Percentiles rank a stretch among this genome's conserved stretches.
These are phyloP conservation scores for Scedosporium apiospermum DNA, from an alignment of 2,329 filamentous ascomycete genomes.

Conservation along the genomic window DNA sequence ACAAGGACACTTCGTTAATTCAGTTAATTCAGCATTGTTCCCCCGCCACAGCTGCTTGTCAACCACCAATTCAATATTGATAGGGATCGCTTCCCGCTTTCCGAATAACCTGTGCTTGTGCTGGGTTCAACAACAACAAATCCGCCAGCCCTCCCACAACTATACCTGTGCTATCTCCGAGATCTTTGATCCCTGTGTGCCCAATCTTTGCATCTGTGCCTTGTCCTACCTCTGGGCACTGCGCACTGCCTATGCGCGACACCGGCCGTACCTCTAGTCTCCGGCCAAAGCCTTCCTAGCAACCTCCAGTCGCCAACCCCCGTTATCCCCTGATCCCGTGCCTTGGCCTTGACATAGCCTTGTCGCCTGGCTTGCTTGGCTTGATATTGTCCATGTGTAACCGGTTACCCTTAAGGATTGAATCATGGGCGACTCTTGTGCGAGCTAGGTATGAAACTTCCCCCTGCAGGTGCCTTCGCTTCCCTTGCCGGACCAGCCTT, in stretches of 20 bases:
- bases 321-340: neutral
- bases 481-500: slow-evolving; percentile 9
- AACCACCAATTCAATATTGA: neutral
- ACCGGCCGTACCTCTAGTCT: no score
- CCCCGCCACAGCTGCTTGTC: neutral
- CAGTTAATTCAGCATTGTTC: neutral
- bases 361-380: slow-evolving; percentile 35
- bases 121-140: neutral
- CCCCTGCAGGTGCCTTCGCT: slow-evolving; percentile 8
- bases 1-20: no score
- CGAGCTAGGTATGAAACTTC: slow-evolving; percentile 31
- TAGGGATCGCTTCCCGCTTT: neutral
- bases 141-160: neutral
- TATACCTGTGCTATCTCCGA: neutral
- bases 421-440: slow-evolving; percentile 38
- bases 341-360: slow-evolving; percentile 33
- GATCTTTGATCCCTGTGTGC: neutral
- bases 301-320: neutral
- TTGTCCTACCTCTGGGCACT: neutral
- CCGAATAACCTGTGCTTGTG: neutral
- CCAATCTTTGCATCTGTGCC: neutral
- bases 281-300: neutral
- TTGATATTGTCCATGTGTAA: slow-evolving; percentile 30
- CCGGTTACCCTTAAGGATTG: slow-evolving; percentile 29
- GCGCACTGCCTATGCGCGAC: neutral